Base-by-base conservation (phyloP, 805 yeast species). In the Saccharomycopsis amapae region DNA sequence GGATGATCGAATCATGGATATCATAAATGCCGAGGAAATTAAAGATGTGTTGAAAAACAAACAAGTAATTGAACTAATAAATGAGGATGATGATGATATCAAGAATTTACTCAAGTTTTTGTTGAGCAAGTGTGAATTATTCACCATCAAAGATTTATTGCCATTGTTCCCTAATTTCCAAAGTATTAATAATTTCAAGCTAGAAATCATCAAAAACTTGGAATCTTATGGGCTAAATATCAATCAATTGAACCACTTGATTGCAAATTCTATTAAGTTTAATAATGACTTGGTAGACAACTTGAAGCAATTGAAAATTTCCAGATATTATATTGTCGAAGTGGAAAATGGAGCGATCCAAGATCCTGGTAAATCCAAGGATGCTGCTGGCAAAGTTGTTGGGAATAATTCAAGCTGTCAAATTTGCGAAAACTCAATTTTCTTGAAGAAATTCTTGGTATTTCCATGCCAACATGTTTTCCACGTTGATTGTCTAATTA, bases 381-480 rank as follows among this genome's bases (percentile, higher is more conserved):
- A 22, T 10, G 32, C 34, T 15, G 13, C 12, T 5, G 38, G n/a
- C 13, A 20, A 6, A 31, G 23, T n/a, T 10, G 23, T 23, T n/a
- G 19, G 13, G 64, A 37, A 67, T 20, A 50, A 47, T 42, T 36
- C 43, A 13, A 42, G 40, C 26, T 93, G 98, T 64, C 66, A 73
- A 36, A 53, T 78, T 3, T 90, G 97, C 62, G 64, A 68, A n/a
- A 73, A 73, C 53, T 72, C 93, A 6, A 66, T 90, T 38, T 72
- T 86, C 2, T 75, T 80, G 3, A 74, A 87, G 47, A 83, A 78
- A 58, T 88, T 88, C 55, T 72, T 81, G 44, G 77, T 80, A 4
- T 93, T 86, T 58, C 96, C 96, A 0, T 93, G 98, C 59, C 82
- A 76, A 46, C 98, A 93, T 60, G 77, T 85, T 4, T 84, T 85